Percentiles rank a stretch among this genome's conserved stretches.
These are phyloP conservation scores for Tritrichomonas foetus DNA, from an alignment of 208 protist species.

Conservation along the genomic window DNA sequence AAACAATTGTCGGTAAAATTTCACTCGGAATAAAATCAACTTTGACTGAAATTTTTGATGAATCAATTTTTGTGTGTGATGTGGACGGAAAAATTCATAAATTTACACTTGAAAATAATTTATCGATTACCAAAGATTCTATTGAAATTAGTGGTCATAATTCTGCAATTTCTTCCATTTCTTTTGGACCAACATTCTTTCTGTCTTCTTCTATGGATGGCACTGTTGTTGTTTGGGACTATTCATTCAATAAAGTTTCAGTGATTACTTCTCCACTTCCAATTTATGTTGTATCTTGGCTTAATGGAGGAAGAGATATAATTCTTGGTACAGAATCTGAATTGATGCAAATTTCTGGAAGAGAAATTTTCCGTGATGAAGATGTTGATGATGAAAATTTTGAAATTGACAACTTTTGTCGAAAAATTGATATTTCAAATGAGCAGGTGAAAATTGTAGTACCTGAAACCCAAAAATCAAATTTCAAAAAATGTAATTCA, in stretches of 20 bases:
- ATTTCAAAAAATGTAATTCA: too few species aligned
- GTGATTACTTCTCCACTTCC: not conserved
- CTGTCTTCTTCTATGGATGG: not conserved
- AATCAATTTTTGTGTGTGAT: too few species aligned
- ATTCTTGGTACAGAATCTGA: not conserved
- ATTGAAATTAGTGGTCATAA: too few species aligned
- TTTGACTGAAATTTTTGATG: too few species aligned
- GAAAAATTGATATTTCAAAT: not conserved
- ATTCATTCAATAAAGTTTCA: not conserved
- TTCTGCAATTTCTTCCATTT: too few species aligned
- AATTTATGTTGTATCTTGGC: not conserved
- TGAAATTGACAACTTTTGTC: not conserved
- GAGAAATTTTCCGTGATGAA: not conserved
- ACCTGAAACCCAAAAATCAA: too few species aligned
- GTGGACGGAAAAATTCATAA: too few species aligned
- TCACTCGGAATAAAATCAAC: too few species aligned
- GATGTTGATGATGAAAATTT: not conserved
- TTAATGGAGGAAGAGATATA: not conserved
- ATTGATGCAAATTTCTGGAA: not conserved
- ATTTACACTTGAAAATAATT: too few species aligned
- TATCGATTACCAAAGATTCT: too few species aligned
- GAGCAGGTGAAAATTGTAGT: not conserved
- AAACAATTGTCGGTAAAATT: too few species aligned
- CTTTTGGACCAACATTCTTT: not conserved
- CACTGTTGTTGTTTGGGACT: not conserved